These are phyloP conservation scores for Arthrobotrys conoides DNA, from an alignment of 2,329 filamentous ascomycete species.

Conservation along the genomic window DNA sequence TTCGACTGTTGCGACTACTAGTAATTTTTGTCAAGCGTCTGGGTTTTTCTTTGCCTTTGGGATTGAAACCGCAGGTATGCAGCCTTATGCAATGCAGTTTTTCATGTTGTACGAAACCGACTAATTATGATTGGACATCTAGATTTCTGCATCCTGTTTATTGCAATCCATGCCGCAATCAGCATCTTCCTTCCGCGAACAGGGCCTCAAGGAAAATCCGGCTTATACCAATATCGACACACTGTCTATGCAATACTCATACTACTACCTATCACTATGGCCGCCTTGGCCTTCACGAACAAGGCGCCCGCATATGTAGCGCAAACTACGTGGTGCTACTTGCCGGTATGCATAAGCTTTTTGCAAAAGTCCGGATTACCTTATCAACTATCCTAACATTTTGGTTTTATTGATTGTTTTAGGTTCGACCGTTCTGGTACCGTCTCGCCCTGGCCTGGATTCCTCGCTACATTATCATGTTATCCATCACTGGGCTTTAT, in stretches of 20 bases:
- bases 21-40: constrained; percentile 76
- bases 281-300: constrained; percentile 76
- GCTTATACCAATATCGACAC: constrained; percentile 78
- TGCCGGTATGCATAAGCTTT: constrained; percentile 69
- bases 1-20: constrained; percentile 71
- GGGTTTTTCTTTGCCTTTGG: constrained; percentile 78
- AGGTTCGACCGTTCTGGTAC: constrained; percentile 77
- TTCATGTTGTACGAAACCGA: constrained; percentile 25
- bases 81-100: neutral
- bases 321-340: constrained; percentile 78
- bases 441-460: constrained; percentile 79
- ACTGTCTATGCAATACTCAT: constrained; percentile 74
- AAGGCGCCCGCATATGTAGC: constrained; percentile 73
- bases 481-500: constrained; percentile 76
- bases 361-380: constrained; percentile 5
- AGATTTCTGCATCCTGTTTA: constrained; percentile 80
- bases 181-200: constrained; percentile 76
- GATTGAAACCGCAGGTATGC: constrained; percentile 75
- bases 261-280: constrained; percentile 74
- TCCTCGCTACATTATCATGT: constrained; percentile 79
- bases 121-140: neutral
- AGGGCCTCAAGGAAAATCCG: constrained; percentile 70
- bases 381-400: constrained; percentile 9
- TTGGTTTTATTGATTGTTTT: constrained; percentile 21
- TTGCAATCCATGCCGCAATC: constrained; percentile 79